phyloP scores from a whole-genome alignment of 2,329 filamentous ascomycete species.

The Incumbomyces delicatus region DNA sequence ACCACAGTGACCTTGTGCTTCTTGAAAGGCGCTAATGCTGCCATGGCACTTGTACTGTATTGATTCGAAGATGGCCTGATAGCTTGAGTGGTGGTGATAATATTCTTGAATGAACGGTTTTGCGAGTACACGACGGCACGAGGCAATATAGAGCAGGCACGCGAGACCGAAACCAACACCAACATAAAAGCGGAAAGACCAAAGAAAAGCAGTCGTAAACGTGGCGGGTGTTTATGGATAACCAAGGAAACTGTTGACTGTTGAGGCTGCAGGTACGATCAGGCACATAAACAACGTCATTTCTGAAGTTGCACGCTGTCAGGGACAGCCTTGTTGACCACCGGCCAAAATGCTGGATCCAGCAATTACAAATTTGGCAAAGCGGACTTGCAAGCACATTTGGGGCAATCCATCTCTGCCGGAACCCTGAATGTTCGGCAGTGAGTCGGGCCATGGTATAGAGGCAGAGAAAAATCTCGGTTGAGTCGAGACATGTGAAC shows the following conservation, averaged over 20 bases:
- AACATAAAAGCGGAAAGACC: neutral
- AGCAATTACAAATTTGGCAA: neutral
- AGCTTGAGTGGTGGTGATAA: neutral
- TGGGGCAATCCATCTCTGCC: no score
- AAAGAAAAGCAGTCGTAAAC: neutral
- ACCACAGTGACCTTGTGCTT: slow-evolving; percentile 91
- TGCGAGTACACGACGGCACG: neutral
- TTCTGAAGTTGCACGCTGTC: neutral
- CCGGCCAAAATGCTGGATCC: neutral
- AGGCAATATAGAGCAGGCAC: neutral
- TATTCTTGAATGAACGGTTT: neutral
- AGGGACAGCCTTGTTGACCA: neutral
- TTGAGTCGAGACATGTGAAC: no score
- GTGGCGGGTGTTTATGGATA: neutral
- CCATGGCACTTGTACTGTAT: neutral
- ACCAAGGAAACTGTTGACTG: slow-evolving; percentile 16
- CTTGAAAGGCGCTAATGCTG: neutral
- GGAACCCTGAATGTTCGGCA: no score
- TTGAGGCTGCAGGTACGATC: slow-evolving; percentile 16
- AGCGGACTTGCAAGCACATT: neutral
- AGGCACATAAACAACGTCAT: neutral
- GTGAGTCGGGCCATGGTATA: no score
- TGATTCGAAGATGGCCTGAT: neutral
- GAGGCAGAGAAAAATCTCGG: no score
- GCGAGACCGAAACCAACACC: neutral